Percentiles rank a stretch among this genome's conserved stretches.
These are phyloP conservation scores for Parathielavia appendiculata DNA, from an alignment of 495 filamentous ascomycete genomes.

Conservation along the genomic window DNA sequence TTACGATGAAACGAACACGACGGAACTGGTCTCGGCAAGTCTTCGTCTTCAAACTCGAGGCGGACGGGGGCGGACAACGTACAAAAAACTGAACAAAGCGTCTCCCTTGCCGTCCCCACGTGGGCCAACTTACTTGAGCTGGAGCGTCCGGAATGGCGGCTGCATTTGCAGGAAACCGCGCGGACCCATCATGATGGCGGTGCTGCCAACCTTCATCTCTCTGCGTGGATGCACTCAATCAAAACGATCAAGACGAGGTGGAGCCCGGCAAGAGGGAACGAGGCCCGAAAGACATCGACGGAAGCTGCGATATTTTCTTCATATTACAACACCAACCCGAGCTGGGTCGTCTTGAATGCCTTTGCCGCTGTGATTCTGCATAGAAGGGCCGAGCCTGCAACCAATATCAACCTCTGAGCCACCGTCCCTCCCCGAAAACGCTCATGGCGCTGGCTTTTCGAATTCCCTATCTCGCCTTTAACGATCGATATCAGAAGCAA, in stretches of 20 bases:
- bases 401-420: not conserved
- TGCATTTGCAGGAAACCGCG: constrained; percentile 1
- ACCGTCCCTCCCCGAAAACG: not conserved
- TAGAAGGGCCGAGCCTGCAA: not conserved
- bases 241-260: constrained; percentile 5
- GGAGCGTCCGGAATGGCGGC: constrained; percentile 8
- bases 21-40: no score
- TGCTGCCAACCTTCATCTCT: constrained; percentile 5
- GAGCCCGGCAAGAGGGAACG: constrained; percentile 17
- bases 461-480: not conserved
- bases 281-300: constrained; percentile 9
- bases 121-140: constrained; percentile 8
- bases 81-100: no score
- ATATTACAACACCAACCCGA: constrained; percentile 5
- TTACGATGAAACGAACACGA: no score
- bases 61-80: no score
- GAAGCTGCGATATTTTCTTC: constrained; percentile 16
- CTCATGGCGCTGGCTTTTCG: not conserved
- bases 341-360: not conserved
- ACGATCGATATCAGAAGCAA: constrained; percentile 1
- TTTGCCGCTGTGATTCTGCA: not conserved
- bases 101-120: constrained; percentile 9
- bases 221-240: constrained; percentile 12
- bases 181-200: constrained; percentile 5
- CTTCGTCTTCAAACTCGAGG: not conserved